Percentiles rank a stretch among this genome's conserved stretches.
phyloP scores from a whole-genome alignment of 2,329 filamentous ascomycete species.

The Cytospora piceae region DNA sequence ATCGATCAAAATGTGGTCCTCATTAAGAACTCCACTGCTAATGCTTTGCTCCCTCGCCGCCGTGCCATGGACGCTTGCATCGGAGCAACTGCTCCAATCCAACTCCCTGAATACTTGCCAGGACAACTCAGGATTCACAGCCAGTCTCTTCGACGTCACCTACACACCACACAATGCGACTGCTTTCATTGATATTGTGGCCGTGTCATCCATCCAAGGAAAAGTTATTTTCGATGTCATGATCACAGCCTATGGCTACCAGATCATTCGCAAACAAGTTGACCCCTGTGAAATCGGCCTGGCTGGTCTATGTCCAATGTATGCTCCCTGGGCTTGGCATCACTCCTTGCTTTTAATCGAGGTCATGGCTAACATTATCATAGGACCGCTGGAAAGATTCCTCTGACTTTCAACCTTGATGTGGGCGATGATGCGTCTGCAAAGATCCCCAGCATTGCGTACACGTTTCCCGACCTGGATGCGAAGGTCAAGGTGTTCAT shows the following conservation, averaged over 20 bases:
- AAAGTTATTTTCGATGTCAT: conserved; percentile 78
- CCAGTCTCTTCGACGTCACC: conserved; percentile 84
- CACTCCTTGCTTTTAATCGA: not conserved
- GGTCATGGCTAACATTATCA: conserved; percentile 2
- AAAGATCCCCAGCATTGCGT: conserved; percentile 80
- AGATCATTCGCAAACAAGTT: conserved; percentile 67
- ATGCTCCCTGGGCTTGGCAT: conserved; percentile 6
- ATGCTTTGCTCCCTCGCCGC: conserved; percentile 50
- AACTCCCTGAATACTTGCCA: conserved; percentile 86
- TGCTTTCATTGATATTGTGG: conserved; percentile 74
- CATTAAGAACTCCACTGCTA: conserved; percentile 49
- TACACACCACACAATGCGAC: conserved; percentile 77
- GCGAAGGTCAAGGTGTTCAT: conserved; percentile 82
- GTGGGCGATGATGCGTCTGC: conserved; percentile 61
- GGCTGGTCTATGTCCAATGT: conserved; percentile 84
- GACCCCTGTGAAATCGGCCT: conserved; percentile 76
- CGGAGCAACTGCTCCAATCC: conserved; percentile 73
- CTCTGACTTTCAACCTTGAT: conserved; percentile 71
- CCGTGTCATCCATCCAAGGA: conserved; percentile 80
- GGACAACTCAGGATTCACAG: conserved; percentile 81
- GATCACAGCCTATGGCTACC: conserved; percentile 82
- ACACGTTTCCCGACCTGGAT: conserved; percentile 88
- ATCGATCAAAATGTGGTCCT: conserved; percentile 51
- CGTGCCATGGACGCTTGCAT: conserved; percentile 54
- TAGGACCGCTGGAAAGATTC: conserved; percentile 72